phyloP scores from a whole-genome alignment of 2,329 filamentous ascomycete genomes.

The Fusarium staphyleae region DNA sequence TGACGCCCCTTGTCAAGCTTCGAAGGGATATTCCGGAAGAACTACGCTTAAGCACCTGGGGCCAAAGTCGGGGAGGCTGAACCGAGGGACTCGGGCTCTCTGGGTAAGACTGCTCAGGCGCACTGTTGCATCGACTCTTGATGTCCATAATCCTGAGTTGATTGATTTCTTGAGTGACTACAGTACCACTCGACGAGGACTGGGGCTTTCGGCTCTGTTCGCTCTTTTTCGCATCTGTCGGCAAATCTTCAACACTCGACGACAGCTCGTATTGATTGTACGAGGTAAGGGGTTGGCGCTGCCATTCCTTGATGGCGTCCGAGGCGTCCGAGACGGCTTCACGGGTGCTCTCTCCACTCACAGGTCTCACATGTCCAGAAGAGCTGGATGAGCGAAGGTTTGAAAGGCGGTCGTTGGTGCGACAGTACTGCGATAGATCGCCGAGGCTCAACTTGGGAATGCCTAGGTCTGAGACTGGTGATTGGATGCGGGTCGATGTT shows the following conservation, averaged over 20 bases:
- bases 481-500: slow-evolving; percentile 35
- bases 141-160: slow-evolving; percentile 10
- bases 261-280: slow-evolving; percentile 40
- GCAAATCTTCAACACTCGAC: slow-evolving; percentile 40
- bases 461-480: slow-evolving; percentile 37
- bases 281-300: slow-evolving; percentile 27
- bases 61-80: slow-evolving; percentile 9
- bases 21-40: slow-evolving; percentile 26
- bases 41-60: slow-evolving; percentile 28
- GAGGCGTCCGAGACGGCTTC: slow-evolving; percentile 39
- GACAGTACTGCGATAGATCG: slow-evolving; percentile 42
- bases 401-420: slow-evolving; percentile 41
- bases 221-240: slow-evolving; percentile 17
- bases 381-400: slow-evolving; percentile 43
- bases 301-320: slow-evolving; percentile 39
- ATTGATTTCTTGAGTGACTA: not conserved
- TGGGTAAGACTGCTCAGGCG: slow-evolving; percentile 21
- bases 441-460: slow-evolving; percentile 40
- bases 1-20: slow-evolving; percentile 32
- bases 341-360: slow-evolving; percentile 22
- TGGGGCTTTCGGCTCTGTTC: not conserved
- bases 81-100: slow-evolving; percentile 26
- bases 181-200: not conserved
- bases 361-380: slow-evolving; percentile 12
- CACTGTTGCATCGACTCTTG: slow-evolving; percentile 38